A percentile compares a stretch with the other conserved stretches of the same genome.
Conservation (phyloP, 352 stramenopile genomes). For the Phytophthora nicotianae region DNA sequence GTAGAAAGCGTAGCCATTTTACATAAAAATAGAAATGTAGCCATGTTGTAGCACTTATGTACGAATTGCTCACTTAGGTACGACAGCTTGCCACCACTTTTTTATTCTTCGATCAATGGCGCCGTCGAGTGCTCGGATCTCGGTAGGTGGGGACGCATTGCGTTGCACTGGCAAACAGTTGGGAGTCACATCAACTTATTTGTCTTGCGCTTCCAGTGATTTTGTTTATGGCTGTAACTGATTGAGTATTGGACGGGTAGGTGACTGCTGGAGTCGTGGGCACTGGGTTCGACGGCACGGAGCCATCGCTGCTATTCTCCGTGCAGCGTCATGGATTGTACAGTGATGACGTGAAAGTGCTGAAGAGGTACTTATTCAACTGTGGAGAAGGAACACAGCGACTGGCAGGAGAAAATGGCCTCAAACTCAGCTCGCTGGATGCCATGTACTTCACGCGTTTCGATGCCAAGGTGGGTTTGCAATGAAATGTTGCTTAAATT, state of each 20-base stretch:
- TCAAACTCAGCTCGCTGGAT: conserved; percentile 73
- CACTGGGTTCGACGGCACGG: conserved; percentile 66
- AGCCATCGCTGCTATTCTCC: conserved; percentile 69
- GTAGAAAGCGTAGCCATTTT: background rate
- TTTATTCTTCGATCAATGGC: conserved; percentile 15
- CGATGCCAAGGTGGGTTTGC: conserved; percentile 48
- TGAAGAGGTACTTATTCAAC: conserved; percentile 76
- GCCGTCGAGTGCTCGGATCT: conserved; percentile 4
- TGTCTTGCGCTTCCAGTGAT: background rate
- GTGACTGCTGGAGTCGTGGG: conserved; percentile 66
- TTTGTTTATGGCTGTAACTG: conserved; percentile 2
- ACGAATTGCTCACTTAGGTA: conserved; percentile 18
- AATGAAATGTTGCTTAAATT: background rate
- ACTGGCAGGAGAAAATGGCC: conserved; percentile 68
- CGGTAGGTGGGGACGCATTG: conserved; percentile 11
- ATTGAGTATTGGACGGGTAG: conserved; percentile 17
- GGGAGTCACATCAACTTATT: background rate
- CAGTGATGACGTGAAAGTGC: conserved; percentile 60
- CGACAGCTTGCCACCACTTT: conserved; percentile 10
- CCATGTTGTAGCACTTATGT: conserved; percentile 7
- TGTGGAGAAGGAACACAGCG: conserved; percentile 74
- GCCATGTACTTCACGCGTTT: conserved; percentile 76
- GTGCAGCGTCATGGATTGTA: conserved; percentile 71
- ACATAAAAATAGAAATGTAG: conserved; percentile 6
- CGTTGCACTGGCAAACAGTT: background rate